Evolutionary conservation across 371 early-diverging fungal species (phyloP).

Genomic region (Lichtheimia ramosa): DNA sequence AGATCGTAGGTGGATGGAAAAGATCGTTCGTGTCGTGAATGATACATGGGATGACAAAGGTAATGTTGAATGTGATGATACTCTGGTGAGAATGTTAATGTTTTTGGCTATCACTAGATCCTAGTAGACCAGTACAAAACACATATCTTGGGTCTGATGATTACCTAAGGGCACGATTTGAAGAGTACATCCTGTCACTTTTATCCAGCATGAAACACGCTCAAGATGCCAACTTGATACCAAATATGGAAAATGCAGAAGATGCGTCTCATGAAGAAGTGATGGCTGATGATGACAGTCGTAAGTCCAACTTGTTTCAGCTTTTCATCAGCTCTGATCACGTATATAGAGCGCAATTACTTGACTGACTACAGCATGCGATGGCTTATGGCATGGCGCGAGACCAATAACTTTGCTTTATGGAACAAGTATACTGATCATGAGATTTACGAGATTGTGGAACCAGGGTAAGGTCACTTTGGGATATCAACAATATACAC

Average conservation of each 20-base stretch:
- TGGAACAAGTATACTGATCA: slow-evolving; percentile 72
- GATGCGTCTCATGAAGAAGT: slow-evolving; percentile 31
- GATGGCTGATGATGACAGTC: slow-evolving; percentile 36
- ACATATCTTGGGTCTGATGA: slow-evolving; percentile 79
- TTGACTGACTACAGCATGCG: slow-evolving; percentile 63
- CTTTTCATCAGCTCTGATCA: too few species aligned
- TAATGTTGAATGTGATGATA: slow-evolving; percentile 12
- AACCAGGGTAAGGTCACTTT: slow-evolving; percentile 48
- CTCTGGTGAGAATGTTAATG: neutral
- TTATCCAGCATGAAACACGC: slow-evolving; percentile 70
- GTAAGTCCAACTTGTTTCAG: slow-evolving; percentile 8
- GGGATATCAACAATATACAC: neutral
- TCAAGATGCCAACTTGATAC: slow-evolving; percentile 42
- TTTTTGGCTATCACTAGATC: slow-evolving; percentile 28
- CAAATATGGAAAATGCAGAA: slow-evolving; percentile 17
- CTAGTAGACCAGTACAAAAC: slow-evolving; percentile 51
- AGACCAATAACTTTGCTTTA: slow-evolving; percentile 66
- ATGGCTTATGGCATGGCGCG: slow-evolving; percentile 71
- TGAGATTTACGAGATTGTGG: slow-evolving; percentile 65
- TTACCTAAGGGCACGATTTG: slow-evolving; percentile 76
- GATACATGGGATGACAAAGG: slow-evolving; percentile 56
- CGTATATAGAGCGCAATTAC: slow-evolving; percentile 55
- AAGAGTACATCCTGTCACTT: slow-evolving; percentile 70
- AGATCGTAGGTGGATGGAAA: slow-evolving; percentile 68
- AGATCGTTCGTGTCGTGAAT: slow-evolving; percentile 56